A percentile compares a stretch with the other conserved stretches of the same genome.
These are phyloP conservation scores for Piper betle DNA, from an alignment of 164 flowering plant genomes.

Conservation along the genomic window DNA sequence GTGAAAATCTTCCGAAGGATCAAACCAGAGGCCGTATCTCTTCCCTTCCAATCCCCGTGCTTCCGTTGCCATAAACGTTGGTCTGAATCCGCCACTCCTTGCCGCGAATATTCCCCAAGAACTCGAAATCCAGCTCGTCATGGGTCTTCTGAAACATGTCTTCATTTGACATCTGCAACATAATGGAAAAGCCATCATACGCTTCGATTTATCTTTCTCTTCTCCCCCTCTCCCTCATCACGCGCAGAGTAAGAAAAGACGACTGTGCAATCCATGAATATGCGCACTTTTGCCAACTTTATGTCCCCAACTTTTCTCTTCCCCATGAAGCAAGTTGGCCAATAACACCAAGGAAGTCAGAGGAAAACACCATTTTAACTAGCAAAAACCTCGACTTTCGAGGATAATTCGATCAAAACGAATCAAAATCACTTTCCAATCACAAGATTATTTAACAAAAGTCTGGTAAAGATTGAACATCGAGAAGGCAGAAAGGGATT, in stretches of 20 bases:
- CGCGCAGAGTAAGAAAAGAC: neutral
- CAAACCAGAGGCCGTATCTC: conserved; percentile 86
- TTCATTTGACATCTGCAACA: conserved; percentile 79
- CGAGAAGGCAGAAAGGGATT: neutral
- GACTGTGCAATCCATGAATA: neutral
- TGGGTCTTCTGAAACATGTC: conserved; percentile 78
- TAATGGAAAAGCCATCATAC: neutral
- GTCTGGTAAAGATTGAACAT: neutral
- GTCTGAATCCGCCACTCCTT: conserved; percentile 87
- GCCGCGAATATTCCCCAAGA: conserved; percentile 76
- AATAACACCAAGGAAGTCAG: neutral
- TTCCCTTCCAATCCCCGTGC: conserved; percentile 79
- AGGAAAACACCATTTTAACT: neutral
- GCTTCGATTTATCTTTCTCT: neutral
- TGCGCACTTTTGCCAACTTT: neutral
- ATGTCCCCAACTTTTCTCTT: neutral
- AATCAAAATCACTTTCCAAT: neutral
- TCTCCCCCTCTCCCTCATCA: too few relatives aligned
- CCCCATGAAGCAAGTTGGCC: neutral
- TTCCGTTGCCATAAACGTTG: conserved; percentile 84
- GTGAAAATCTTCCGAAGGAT: conserved; percentile 88
- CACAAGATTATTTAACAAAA: too few relatives aligned
- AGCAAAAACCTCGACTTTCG: neutral
- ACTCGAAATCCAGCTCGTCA: conserved; percentile 83
- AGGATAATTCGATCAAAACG: neutral